Evolutionary conservation across 2,329 filamentous ascomycete genomes (phyloP).

Genomic region (Arthrobotrys megalospora): DNA sequence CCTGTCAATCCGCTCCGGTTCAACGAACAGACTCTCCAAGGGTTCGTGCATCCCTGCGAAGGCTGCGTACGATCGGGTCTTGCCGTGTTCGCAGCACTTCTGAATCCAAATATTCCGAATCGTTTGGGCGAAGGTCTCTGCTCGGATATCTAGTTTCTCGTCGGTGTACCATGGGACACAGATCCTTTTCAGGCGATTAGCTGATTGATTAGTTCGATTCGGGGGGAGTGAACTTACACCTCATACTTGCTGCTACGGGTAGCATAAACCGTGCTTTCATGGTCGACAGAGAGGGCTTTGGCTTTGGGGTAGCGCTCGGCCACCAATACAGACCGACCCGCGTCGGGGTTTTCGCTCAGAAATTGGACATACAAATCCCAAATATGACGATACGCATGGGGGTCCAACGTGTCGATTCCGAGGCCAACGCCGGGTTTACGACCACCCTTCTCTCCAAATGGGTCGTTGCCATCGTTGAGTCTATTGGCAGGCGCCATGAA

Average conservation of each 20-base stretch:
- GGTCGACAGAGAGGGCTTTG: slow-evolving; percentile 25
- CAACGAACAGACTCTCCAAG: slow-evolving; percentile 47
- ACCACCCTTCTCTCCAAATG: slow-evolving; percentile 43
- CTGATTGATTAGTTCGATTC: background rate
- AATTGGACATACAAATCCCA: slow-evolving; percentile 51
- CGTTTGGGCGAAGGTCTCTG: slow-evolving; percentile 23
- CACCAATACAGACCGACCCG: slow-evolving; percentile 37
- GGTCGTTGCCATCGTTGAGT: slow-evolving; percentile 50
- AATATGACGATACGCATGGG: slow-evolving; percentile 33
- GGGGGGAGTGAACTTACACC: slow-evolving; percentile 19
- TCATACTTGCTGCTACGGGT: slow-evolving; percentile 49
- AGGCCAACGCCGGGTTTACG: slow-evolving; percentile 46
- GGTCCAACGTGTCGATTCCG: slow-evolving; percentile 39
- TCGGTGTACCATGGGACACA: slow-evolving; percentile 50
- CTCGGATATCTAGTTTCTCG: slow-evolving; percentile 44
- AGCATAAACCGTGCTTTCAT: slow-evolving; percentile 22
- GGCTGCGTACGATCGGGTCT: slow-evolving; percentile 34
- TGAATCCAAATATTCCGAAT: slow-evolving; percentile 47
- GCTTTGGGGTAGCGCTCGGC: slow-evolving; percentile 38
- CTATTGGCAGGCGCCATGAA: slow-evolving; percentile 63
- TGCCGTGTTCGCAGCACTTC: slow-evolving; percentile 37
- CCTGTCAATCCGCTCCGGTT: slow-evolving; percentile 59
- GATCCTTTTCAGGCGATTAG: slow-evolving; percentile 15
- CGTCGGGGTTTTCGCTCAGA: slow-evolving; percentile 43
- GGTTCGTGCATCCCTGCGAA: slow-evolving; percentile 53